Evolutionary conservation across 2,329 filamentous ascomycete species (phyloP).

Genomic region (Elsinoe ampelina): DNA sequence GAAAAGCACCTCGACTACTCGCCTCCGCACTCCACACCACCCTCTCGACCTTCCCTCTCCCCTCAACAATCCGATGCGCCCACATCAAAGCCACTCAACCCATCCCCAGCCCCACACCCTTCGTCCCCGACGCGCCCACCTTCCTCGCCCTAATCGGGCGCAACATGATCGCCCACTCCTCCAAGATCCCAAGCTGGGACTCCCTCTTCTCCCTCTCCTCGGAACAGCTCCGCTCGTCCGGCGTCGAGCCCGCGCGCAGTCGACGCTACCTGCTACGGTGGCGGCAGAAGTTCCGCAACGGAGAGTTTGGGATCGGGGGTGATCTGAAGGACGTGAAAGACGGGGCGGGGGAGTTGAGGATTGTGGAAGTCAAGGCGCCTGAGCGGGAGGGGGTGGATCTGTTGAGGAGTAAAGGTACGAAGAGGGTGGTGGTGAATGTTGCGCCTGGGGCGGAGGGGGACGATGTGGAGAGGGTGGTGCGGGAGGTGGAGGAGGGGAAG

Average conservation of each 20-base stretch:
- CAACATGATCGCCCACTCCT: slow-evolving; percentile 67
- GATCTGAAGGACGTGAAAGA: slow-evolving; percentile 66
- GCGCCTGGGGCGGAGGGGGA: slow-evolving; percentile 32
- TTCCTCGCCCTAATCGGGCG: slow-evolving; percentile 91
- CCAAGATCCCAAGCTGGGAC: slow-evolving; percentile 86
- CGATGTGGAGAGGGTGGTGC: slow-evolving; percentile 49
- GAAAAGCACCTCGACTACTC: slow-evolving; percentile 17
- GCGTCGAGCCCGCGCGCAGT: slow-evolving; percentile 74
- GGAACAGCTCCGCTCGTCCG: slow-evolving; percentile 67
- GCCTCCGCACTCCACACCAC: not conserved
- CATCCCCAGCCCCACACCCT: slow-evolving; percentile 68
- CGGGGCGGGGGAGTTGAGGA: slow-evolving; percentile 48
- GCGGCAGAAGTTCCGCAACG: slow-evolving; percentile 74
- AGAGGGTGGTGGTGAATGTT: slow-evolving; percentile 53
- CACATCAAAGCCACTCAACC: slow-evolving; percentile 33
- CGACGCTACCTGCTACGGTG: slow-evolving; percentile 79
- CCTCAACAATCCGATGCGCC: slow-evolving; percentile 23
- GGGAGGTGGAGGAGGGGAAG: slow-evolving; percentile 34
- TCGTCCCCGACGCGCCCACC: slow-evolving; percentile 73
- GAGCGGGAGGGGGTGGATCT: slow-evolving; percentile 36
- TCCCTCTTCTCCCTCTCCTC: slow-evolving; percentile 76
- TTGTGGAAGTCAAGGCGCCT: slow-evolving; percentile 45
- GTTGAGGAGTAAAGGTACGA: slow-evolving; percentile 45
- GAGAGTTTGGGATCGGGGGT: slow-evolving; percentile 70
- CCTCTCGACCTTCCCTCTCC: slow-evolving; percentile 7